These are phyloP conservation scores for Microcos paniculata DNA, from an alignment of 345 rosid species.

Conservation along the genomic window DNA sequence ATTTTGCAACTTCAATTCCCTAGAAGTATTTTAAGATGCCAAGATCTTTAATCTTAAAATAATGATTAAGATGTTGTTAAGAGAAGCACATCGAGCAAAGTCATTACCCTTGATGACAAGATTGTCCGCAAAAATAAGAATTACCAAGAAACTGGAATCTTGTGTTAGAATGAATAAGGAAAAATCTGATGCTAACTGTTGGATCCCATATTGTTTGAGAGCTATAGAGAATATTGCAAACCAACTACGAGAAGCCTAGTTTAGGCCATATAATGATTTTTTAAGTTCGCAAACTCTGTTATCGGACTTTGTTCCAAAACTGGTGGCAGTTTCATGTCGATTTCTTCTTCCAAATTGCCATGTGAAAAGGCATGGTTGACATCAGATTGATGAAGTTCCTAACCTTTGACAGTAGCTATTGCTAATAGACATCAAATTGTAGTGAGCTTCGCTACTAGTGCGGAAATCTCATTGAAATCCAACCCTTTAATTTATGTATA, in stretches of 20 bases:
- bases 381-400: background rate
- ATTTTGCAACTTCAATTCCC: no score
- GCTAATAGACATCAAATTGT: background rate
- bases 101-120: background rate
- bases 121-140: background rate
- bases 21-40: no score
- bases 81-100: no score
- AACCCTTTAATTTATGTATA: background rate
- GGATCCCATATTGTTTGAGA: background rate
- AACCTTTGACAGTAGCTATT: background rate
- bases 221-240: no score
- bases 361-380: conserved; percentile 3
- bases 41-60: no score
- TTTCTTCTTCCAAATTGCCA: background rate
- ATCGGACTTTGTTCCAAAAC: background rate
- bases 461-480: background rate
- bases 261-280: conserved; percentile 5
- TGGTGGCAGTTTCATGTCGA: conserved; percentile 1
- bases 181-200: background rate
- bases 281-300: background rate
- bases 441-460: background rate
- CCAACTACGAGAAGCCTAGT: background rate
- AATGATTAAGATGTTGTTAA: no score
- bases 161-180: background rate
- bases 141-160: background rate